These are phyloP conservation scores for Volvox reticuliferus DNA, from an alignment of 139 green algal species.

Conservation along the genomic window DNA sequence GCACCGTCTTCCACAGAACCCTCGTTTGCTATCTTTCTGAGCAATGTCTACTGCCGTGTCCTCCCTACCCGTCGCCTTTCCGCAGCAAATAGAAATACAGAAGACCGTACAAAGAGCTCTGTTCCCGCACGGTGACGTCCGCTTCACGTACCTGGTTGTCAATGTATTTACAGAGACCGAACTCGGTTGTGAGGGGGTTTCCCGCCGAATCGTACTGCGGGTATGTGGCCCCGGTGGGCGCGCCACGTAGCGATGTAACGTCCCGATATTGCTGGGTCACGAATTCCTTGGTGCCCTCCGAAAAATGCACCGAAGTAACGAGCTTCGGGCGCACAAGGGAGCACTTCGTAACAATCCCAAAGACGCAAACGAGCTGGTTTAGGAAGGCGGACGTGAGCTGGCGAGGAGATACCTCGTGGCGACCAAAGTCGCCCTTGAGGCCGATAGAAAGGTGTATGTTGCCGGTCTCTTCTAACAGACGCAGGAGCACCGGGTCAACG, in stretches of 20 bases:
- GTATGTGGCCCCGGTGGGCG: slow-evolving; percentile 54
- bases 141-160: slow-evolving; percentile 94
- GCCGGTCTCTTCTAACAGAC: slow-evolving; percentile 59
- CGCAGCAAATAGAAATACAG: too few species aligned
- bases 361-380: slow-evolving; percentile 89
- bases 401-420: slow-evolving; percentile 86
- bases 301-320: slow-evolving; percentile 89
- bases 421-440: slow-evolving; percentile 94
- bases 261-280: slow-evolving; percentile 91
- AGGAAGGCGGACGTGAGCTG: slow-evolving; percentile 85
- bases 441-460: slow-evolving; percentile 76
- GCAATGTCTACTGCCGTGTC: too few species aligned
- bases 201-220: slow-evolving; percentile 89
- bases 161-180: slow-evolving; percentile 92
- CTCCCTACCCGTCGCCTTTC: too few species aligned
- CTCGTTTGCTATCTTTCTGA: too few species aligned
- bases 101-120: too few species aligned
- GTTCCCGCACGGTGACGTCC: too few species aligned
- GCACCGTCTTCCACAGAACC: not conserved
- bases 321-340: slow-evolving; percentile 94
- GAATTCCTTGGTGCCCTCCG: slow-evolving; percentile 79
- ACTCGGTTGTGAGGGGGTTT: slow-evolving; percentile 95
- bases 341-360: slow-evolving; percentile 97
- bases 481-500: slow-evolving; percentile 49
- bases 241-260: slow-evolving; percentile 84